These are phyloP conservation scores for Trichomonas tenax DNA, from an alignment of 208 protist species.

Conservation along the genomic window DNA sequence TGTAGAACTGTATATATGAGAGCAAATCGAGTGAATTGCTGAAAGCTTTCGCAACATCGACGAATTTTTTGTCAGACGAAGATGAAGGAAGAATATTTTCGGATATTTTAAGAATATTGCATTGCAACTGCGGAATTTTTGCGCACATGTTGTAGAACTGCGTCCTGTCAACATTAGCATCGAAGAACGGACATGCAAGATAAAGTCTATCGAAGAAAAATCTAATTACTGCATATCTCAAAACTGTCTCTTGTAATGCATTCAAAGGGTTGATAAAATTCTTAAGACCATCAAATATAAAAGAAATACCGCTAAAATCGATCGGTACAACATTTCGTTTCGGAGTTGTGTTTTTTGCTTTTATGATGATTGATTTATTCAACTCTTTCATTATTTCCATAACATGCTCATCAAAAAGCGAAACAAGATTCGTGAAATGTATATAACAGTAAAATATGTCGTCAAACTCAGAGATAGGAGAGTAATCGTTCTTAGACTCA, in stretches of 20 bases:
- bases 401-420: background rate
- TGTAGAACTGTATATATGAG: background rate
- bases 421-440: background rate
- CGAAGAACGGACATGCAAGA: background rate
- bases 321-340: background rate
- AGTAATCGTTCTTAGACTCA: background rate
- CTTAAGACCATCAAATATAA: background rate
- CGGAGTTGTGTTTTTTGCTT: background rate
- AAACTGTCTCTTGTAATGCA: background rate
- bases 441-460: background rate
- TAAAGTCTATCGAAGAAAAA: background rate
- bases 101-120: background rate
- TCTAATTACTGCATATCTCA: background rate
- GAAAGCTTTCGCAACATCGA: background rate
- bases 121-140: background rate
- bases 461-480: background rate
- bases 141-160: background rate
- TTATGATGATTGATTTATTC: background rate
- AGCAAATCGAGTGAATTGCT: background rate
- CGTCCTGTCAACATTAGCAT: background rate
- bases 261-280: background rate
- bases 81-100: background rate
- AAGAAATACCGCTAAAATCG: background rate
- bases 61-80: background rate
- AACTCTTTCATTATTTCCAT: background rate